These are phyloP conservation scores for Termitomyces sp. DNA, from an alignment of 768 basidiomycete genomes.

Conservation along the genomic window DNA sequence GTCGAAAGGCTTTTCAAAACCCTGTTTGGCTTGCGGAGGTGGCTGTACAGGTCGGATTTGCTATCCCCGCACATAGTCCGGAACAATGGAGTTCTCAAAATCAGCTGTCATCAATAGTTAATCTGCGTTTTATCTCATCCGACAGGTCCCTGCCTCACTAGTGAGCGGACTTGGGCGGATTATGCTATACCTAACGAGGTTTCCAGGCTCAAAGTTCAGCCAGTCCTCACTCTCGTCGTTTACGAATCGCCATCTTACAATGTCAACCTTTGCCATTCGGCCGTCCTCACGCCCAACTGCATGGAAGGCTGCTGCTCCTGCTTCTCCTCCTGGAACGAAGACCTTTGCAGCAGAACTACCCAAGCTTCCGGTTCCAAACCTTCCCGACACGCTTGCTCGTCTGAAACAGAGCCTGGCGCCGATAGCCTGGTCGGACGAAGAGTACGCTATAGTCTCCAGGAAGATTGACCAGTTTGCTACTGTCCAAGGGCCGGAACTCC, in stretches of 20 bases:
- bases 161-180: background rate
- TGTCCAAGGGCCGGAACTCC: constrained; percentile 49
- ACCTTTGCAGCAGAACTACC: constrained; percentile 66
- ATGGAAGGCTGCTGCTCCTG: constrained; percentile 74
- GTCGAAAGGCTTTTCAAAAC: no score
- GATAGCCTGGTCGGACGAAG: constrained; percentile 58
- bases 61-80: background rate
- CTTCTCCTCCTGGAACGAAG: constrained; percentile 40
- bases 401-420: constrained; percentile 71
- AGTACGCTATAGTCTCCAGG: constrained; percentile 45
- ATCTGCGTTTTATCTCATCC: background rate
- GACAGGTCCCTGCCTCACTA: background rate
- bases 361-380: constrained; percentile 69
- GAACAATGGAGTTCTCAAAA: constrained; percentile 14
- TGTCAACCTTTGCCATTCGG: constrained; percentile 17
- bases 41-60: background rate
- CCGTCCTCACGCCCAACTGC: constrained; percentile 34
- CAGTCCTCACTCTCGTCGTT: background rate
- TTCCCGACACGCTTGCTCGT: constrained; percentile 58
- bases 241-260: constrained; percentile 4
- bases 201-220: constrained; percentile 1
- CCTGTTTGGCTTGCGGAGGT: background rate
- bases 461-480: constrained; percentile 67
- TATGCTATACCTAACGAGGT: constrained; percentile 5
- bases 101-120: constrained; percentile 2